These are phyloP conservation scores for Allomyces arbusculus DNA, from an alignment of 192 early-diverging fungal genomes.

Conservation along the genomic window DNA sequence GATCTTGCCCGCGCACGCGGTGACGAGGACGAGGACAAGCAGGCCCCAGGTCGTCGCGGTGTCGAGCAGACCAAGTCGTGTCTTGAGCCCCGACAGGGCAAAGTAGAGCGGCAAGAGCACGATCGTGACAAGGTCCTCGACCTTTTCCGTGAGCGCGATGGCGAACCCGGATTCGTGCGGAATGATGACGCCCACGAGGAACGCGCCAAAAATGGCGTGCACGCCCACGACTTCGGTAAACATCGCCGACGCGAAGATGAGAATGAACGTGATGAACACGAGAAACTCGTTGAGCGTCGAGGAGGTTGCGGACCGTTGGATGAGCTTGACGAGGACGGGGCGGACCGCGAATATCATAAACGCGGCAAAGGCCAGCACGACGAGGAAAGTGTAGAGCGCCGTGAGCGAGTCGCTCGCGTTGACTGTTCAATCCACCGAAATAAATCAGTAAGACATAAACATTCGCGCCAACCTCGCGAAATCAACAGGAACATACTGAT, in stretches of 20 bases:
- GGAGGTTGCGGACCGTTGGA: not conserved
- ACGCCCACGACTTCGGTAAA: slow-evolving; percentile 74
- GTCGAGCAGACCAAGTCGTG: slow-evolving; percentile 52
- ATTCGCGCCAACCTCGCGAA: no score
- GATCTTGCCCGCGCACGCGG: slow-evolving; percentile 72
- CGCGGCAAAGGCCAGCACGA: slow-evolving; percentile 41
- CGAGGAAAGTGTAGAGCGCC: slow-evolving; percentile 66
- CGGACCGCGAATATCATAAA: slow-evolving; percentile 48
- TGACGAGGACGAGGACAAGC: slow-evolving; percentile 49
- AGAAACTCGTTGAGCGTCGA: slow-evolving; percentile 18
- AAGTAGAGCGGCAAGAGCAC: slow-evolving; percentile 86
- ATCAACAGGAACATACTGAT: not conserved
- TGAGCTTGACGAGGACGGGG: slow-evolving; percentile 32
- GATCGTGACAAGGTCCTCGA: slow-evolving; percentile 73
- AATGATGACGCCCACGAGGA: slow-evolving; percentile 63
- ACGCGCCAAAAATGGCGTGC: slow-evolving; percentile 86
- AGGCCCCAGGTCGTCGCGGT: slow-evolving; percentile 53
- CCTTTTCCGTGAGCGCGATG: slow-evolving; percentile 68
- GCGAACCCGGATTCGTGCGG: slow-evolving; percentile 79
- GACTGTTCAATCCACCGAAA: no score
- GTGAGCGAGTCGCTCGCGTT: slow-evolving; percentile 24
- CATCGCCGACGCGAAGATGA: slow-evolving; percentile 52
- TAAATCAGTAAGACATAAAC: no score
- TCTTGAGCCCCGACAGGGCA: slow-evolving; percentile 79
- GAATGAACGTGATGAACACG: slow-evolving; percentile 50